These are phyloP conservation scores for Primulina huaijiensis DNA, from an alignment of 257 asterid species.

Conservation along the genomic window DNA sequence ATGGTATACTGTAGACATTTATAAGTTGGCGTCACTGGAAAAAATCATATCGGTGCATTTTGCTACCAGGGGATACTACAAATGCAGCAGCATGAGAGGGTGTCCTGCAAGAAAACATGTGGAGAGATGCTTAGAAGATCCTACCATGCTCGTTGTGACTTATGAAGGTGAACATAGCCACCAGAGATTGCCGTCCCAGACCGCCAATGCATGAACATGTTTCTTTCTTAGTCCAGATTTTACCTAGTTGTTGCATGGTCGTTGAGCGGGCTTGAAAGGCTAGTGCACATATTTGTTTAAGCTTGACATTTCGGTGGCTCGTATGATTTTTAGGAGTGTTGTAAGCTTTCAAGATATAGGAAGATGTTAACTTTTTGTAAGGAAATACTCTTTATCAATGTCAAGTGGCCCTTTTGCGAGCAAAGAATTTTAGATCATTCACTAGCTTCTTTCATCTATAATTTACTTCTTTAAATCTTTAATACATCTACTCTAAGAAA, in stretches of 20 bases:
- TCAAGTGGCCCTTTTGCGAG: background rate
- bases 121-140: constrained; percentile 44
- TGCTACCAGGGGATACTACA: constrained; percentile 53
- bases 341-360: background rate
- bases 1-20: background rate
- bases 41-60: constrained; percentile 25
- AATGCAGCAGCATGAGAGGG: constrained; percentile 61
- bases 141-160: constrained; percentile 50
- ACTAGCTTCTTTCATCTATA: no score
- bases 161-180: constrained; percentile 52
- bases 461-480: no score
- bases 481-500: background rate
- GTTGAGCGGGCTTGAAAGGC: constrained; percentile 15
- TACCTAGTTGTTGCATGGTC: background rate
- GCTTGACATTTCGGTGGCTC: background rate
- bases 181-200: constrained; percentile 36
- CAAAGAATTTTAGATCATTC: background rate
- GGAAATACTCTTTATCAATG: no score
- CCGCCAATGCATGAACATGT: constrained; percentile 20
- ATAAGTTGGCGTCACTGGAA: background rate
- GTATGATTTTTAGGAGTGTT: background rate
- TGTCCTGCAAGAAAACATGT: constrained; percentile 52
- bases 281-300: constrained; percentile 18
- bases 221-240: background rate
- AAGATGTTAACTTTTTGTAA: background rate